Conservation (phyloP, 768 basidiomycete species). For the Pulveroboletus sp. region DNA sequence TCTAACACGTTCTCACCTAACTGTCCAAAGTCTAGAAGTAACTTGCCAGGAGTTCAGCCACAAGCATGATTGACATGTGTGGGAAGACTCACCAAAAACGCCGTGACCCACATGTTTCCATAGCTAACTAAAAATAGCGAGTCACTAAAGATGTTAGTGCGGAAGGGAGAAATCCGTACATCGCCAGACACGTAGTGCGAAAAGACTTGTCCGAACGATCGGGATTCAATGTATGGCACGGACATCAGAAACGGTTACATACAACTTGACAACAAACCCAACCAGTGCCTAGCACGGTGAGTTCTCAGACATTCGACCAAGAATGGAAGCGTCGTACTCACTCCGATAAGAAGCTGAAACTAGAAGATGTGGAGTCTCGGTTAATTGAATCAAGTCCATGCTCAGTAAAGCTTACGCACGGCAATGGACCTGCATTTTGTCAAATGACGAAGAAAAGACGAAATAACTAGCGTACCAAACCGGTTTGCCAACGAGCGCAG, state of each 20-base stretch:
- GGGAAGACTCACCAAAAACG: slow-evolving; percentile 39
- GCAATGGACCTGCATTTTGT: slow-evolving; percentile 44
- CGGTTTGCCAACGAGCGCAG: slow-evolving; percentile 36
- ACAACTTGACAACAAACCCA: slow-evolving; percentile 57
- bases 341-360: slow-evolving; percentile 46
- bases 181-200: slow-evolving; percentile 61
- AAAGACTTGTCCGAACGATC: slow-evolving; percentile 38
- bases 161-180: slow-evolving; percentile 38
- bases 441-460: slow-evolving; percentile 2
- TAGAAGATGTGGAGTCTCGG: slow-evolving; percentile 7
- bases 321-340: slow-evolving; percentile 16
- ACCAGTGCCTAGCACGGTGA: slow-evolving; percentile 42
- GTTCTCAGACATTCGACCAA: slow-evolving; percentile 1
- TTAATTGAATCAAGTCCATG: slow-evolving; percentile 8
- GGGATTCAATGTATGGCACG: not conserved
- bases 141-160: not conserved
- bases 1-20: slow-evolving; percentile 37
- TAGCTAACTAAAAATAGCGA: slow-evolving; percentile 47
- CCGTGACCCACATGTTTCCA: slow-evolving; percentile 45
- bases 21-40: slow-evolving; percentile 47
- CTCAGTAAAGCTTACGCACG: slow-evolving; percentile 31
- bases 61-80: not conserved
- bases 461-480: slow-evolving; percentile 39
- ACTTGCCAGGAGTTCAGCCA: slow-evolving; percentile 28
- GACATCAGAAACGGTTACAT: slow-evolving; percentile 15